Evolutionary conservation across 2,329 filamentous ascomycete genomes (phyloP).

Genomic region (Grosmannia clavigera): DNA sequence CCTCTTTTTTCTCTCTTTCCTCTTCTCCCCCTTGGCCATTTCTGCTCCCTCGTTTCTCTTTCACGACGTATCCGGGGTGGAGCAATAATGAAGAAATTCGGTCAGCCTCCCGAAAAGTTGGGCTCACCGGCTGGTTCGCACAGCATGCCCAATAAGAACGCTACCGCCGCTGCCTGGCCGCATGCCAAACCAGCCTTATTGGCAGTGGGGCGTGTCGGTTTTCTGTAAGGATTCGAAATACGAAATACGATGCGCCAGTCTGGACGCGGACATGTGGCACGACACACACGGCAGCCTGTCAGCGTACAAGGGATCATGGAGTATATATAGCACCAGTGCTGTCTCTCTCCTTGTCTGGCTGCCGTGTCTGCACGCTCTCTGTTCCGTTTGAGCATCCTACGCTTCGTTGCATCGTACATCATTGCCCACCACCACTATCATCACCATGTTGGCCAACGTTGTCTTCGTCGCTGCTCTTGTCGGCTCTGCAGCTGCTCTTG

Average conservation of each 20-base stretch:
- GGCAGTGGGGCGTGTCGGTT: not conserved
- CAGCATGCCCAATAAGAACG: not conserved
- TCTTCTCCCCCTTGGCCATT: not conserved
- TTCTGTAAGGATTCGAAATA: not conserved
- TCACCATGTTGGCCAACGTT: not conserved
- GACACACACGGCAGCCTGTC: too few relatives aligned
- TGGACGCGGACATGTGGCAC: not conserved
- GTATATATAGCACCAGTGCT: too few relatives aligned
- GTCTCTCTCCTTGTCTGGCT: not conserved
- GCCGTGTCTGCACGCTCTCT: not conserved
- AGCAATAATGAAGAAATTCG: too few relatives aligned
- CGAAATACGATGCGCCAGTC: not conserved
- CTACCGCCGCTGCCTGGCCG: too few relatives aligned
- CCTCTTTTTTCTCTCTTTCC: not conserved
- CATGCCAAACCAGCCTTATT: not conserved
- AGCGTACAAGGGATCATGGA: too few relatives aligned
- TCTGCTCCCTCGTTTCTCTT: not conserved
- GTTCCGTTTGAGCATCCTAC: not conserved
- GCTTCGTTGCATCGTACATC: not conserved
- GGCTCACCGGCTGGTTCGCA: too few relatives aligned
- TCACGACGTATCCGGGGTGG: not conserved
- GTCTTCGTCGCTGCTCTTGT: slow-evolving; percentile 7
- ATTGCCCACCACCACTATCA: not conserved
- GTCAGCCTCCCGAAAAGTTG: not conserved
- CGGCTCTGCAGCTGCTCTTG: slow-evolving; percentile 11